phyloP scores from a whole-genome alignment of 148 eudicot genomes.

The Chenopodium berlandieri region DNA sequence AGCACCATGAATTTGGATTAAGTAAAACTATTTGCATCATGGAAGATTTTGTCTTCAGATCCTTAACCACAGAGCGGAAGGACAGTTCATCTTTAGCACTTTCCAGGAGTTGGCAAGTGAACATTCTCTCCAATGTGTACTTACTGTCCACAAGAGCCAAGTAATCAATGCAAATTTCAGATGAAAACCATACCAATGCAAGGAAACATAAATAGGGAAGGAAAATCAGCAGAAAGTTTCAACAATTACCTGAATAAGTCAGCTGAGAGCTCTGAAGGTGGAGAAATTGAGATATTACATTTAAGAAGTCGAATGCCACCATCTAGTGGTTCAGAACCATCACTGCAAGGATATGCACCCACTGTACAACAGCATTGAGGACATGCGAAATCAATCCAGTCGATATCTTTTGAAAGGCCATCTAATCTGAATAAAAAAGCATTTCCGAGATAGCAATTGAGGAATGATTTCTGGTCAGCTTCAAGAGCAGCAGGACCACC shows the following conservation, averaged over 20 bases:
- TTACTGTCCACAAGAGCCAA: constrained; percentile 42
- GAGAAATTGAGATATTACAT: constrained; percentile 66
- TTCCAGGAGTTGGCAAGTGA: constrained; percentile 68
- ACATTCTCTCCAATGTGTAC: constrained; percentile 87
- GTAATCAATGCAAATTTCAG: not conserved
- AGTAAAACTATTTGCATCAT: constrained; percentile 70
- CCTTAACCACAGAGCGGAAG: constrained; percentile 72
- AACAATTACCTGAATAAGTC: constrained; percentile 59
- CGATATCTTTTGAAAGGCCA: constrained; percentile 71
- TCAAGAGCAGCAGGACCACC: constrained; percentile 38
- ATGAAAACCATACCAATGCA: not conserved
- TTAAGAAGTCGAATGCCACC: constrained; percentile 83
- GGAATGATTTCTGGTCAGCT: constrained; percentile 66
- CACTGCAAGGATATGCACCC: constrained; percentile 74
- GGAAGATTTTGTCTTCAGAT: constrained; percentile 55
- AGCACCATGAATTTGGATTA: constrained; percentile 79
- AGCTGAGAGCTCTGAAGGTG: constrained; percentile 41
- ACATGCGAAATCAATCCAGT: constrained; percentile 64
- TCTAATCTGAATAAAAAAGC: constrained; percentile 64
- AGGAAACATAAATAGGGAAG: not conserved
- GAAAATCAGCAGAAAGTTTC: not conserved
- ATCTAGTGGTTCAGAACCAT: constrained; percentile 55
- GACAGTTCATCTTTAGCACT: constrained; percentile 86
- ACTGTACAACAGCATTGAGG: constrained; percentile 67
- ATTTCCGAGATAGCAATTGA: constrained; percentile 84